A percentile compares a stretch with the other conserved stretches of the same genome.
Evolutionary conservation across 2,329 filamentous ascomycete genomes (phyloP).

Genomic region (Ophiocordyceps camponoti-leonardi): DNA sequence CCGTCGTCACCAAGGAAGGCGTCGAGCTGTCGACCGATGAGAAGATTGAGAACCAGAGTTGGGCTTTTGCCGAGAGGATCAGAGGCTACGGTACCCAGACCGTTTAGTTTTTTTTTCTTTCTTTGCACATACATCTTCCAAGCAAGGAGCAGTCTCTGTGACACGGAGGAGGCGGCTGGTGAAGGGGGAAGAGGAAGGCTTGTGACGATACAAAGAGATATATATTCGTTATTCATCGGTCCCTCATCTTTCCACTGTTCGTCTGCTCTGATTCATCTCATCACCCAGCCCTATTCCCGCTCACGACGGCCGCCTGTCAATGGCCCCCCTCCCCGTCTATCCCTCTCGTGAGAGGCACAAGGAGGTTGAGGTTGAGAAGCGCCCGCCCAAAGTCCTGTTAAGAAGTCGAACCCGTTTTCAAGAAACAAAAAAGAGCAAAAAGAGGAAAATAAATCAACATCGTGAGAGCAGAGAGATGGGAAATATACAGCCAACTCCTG

Average conservation of each 20-base stretch:
- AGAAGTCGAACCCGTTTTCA: neutral
- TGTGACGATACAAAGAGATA: neutral
- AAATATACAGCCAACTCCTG: conserved; percentile 6
- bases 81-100: conserved; percentile 85
- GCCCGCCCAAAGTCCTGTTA: neutral
- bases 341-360: too few relatives aligned
- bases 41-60: conserved; percentile 88
- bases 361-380: too few relatives aligned
- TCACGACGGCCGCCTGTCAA: neutral
- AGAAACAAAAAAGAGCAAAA: neutral
- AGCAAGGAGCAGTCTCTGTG: too few relatives aligned
- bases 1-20: conserved; percentile 76
- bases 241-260: neutral
- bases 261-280: neutral
- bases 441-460: neutral
- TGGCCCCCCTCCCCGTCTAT: too few relatives aligned
- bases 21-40: conserved; percentile 71
- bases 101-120: conserved; percentile 18
- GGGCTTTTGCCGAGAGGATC: conserved; percentile 93
- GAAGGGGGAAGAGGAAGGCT: neutral
- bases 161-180: too few relatives aligned
- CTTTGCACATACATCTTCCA: neutral
- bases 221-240: neutral
- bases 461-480: neutral
- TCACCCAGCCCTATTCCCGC: neutral